Conservation (phyloP, 139 green algal species). For the Chlamydomonas eustigma region DNA sequence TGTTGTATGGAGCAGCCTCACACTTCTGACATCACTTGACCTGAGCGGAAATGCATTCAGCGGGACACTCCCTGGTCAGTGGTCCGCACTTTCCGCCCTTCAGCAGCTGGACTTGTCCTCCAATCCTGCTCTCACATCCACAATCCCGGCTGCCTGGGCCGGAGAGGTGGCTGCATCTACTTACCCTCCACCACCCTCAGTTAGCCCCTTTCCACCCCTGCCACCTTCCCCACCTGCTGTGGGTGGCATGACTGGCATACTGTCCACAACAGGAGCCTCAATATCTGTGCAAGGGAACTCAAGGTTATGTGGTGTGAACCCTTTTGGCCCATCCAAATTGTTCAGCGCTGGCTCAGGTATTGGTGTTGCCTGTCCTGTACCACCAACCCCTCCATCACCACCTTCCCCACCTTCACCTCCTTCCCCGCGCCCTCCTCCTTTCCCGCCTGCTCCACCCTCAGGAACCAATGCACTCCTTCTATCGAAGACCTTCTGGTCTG, state of each 20-base stretch:
- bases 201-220: no score
- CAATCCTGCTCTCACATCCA: no score
- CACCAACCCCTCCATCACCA: background rate
- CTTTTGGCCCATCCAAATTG: background rate
- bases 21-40: no score
- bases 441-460: background rate
- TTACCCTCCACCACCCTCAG: no score
- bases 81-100: no score
- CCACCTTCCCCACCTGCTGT: background rate
- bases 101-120: no score
- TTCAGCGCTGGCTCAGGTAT: background rate
- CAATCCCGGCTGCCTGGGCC: no score
- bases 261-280: background rate
- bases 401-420: background rate
- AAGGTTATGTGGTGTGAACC: background rate
- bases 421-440: background rate
- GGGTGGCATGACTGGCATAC: background rate
- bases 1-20: background rate
- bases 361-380: background rate
- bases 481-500: background rate
- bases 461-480: background rate
- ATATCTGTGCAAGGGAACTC: background rate
- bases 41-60: no score
- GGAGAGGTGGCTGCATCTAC: no score
- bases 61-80: no score